A percentile compares a stretch with the other conserved stretches of the same genome.
phyloP scores from a whole-genome alignment of 805 yeast genomes.

The Candida tibetensis region DNA sequence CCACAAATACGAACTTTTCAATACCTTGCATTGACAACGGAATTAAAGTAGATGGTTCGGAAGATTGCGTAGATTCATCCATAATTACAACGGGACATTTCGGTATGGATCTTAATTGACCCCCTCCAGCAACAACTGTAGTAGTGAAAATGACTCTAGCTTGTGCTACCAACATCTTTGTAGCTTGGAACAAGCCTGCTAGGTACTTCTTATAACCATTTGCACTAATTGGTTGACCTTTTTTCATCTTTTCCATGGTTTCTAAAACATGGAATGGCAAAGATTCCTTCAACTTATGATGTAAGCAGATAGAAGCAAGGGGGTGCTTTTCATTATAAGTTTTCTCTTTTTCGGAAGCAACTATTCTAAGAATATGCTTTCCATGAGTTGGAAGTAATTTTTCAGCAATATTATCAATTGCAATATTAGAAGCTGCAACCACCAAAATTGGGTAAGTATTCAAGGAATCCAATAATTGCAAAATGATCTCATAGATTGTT shows the following conservation, averaged over 20 bases:
- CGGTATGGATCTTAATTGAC: slow-evolving; percentile 52
- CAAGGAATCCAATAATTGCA: slow-evolving; percentile 54
- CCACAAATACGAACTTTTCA: slow-evolving; percentile 65
- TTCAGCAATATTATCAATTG: slow-evolving; percentile 74
- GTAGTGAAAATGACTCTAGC: slow-evolving; percentile 72
- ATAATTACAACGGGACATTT: slow-evolving; percentile 65
- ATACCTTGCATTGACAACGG: slow-evolving; percentile 70
- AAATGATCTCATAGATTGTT: slow-evolving; percentile 42
- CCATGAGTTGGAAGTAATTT: slow-evolving; percentile 52
- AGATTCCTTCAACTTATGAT: slow-evolving; percentile 53
- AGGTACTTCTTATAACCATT: slow-evolving; percentile 48
- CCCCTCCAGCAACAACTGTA: slow-evolving; percentile 69
- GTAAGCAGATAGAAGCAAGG: slow-evolving; percentile 58
- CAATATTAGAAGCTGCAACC: slow-evolving; percentile 74
- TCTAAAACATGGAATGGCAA: slow-evolving; percentile 46
- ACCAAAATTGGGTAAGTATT: slow-evolving; percentile 63
- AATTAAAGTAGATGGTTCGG: slow-evolving; percentile 68
- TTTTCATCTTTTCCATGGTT: slow-evolving; percentile 40
- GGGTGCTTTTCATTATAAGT: slow-evolving; percentile 60
- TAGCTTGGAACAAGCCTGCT: slow-evolving; percentile 41
- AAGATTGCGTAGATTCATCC: slow-evolving; percentile 79
- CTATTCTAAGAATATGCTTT: slow-evolving; percentile 54
- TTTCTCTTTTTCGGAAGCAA: slow-evolving; percentile 56
- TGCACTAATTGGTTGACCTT: slow-evolving; percentile 27
- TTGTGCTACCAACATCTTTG: slow-evolving; percentile 54